Evolutionary conservation across 1,284 basidiomycete genomes (phyloP).

Genomic region (Neonothopanus nambi): DNA sequence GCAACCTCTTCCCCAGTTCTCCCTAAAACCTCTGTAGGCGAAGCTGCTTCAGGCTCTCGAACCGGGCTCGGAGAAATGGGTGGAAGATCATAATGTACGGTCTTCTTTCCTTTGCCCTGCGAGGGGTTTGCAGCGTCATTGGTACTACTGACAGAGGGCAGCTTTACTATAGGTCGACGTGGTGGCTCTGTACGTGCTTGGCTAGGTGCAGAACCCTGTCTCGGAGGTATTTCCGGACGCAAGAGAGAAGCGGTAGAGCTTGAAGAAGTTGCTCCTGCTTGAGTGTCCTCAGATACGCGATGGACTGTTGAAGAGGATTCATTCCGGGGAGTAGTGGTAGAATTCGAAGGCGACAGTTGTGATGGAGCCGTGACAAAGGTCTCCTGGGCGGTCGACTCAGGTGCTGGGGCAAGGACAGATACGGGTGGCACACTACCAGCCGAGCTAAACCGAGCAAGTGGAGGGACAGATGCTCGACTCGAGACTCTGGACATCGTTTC

Average conservation of each 20-base stretch:
- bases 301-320: not conserved
- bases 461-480: constrained; percentile 5
- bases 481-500: constrained; percentile 19
- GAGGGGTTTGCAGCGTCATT: constrained; percentile 19
- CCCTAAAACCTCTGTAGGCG: constrained; percentile 60
- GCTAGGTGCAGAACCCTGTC: constrained; percentile 11
- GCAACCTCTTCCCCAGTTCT: constrained; percentile 51
- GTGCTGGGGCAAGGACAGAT: not conserved
- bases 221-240: constrained; percentile 19
- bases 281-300: not conserved
- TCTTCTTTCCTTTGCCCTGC: constrained; percentile 28
- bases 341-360: constrained; percentile 10
- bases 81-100: constrained; percentile 43
- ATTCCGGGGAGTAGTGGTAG: no score
- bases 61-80: constrained; percentile 22
- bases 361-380: constrained; percentile 39
- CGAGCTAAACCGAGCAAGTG: constrained; percentile 6
- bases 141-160: constrained; percentile 22
- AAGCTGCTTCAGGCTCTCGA: constrained; percentile 39
- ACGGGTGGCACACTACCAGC: constrained; percentile 5
- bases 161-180: constrained; percentile 23
- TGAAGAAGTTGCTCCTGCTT: not conserved
- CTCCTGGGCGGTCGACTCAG: constrained; percentile 22
- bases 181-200: constrained; percentile 22
- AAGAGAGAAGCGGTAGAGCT: constrained; percentile 24